These are phyloP conservation scores for Solanum tacnaense DNA, from an alignment of 257 asterid species.

Conservation along the genomic window DNA sequence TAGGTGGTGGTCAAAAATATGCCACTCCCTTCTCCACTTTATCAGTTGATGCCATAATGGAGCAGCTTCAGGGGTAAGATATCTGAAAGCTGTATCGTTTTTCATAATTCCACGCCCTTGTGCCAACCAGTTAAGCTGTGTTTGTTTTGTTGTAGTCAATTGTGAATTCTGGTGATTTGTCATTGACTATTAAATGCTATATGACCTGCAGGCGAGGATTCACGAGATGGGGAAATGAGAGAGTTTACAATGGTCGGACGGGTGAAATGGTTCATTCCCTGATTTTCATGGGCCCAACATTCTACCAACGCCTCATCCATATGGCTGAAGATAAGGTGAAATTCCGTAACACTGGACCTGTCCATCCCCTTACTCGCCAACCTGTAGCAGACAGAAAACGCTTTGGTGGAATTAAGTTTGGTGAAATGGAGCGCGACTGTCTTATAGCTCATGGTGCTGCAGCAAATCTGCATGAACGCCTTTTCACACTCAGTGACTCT, in stretches of 20 bases:
- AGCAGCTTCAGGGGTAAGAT: constrained; percentile 72
- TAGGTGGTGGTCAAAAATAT: constrained; percentile 56
- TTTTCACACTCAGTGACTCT: constrained; percentile 83
- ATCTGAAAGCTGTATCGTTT: background rate
- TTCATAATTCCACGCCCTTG: background rate
- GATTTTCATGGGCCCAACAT: constrained; percentile 87
- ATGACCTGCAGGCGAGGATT: constrained; percentile 56
- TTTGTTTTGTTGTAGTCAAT: background rate
- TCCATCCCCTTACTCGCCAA: constrained; percentile 94
- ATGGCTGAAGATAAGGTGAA: constrained; percentile 97
- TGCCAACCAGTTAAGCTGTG: background rate
- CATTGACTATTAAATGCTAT: background rate
- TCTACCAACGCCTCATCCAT: constrained; percentile 81
- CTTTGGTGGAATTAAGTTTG: constrained; percentile 82
- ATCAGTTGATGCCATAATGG: constrained; percentile 56
- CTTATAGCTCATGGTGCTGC: constrained; percentile 93
- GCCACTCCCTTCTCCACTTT: constrained; percentile 90
- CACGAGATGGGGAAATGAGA: constrained; percentile 82
- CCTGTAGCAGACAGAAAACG: constrained; percentile 96
- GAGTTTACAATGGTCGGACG: constrained; percentile 67
- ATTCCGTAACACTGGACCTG: constrained; percentile 80
- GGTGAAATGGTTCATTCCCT: constrained; percentile 62
- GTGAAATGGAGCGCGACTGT: constrained; percentile 95
- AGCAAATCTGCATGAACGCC: constrained; percentile 77
- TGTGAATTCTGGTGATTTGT: background rate